These are phyloP conservation scores for Diplodia seriata DNA, from an alignment of 2,329 filamentous ascomycete genomes.

Conservation along the genomic window DNA sequence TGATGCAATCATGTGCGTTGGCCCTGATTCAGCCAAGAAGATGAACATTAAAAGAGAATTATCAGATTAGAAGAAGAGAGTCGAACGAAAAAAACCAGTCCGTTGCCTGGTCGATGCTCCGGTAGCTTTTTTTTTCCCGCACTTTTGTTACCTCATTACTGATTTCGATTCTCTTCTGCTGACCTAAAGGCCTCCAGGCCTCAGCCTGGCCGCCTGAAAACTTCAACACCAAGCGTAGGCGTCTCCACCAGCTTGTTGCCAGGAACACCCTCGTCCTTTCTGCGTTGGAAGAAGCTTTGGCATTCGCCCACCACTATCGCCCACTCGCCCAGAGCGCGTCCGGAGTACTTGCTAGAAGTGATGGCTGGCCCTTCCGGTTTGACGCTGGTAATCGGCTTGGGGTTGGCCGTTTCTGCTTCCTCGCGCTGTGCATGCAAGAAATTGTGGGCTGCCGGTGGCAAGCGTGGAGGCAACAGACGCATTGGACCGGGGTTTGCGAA, in stretches of 20 bases:
- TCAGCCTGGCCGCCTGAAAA: slow-evolving; percentile 59
- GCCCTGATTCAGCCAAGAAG: slow-evolving; percentile 15
- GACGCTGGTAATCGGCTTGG: slow-evolving; percentile 1
- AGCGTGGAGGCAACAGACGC: slow-evolving; percentile 69
- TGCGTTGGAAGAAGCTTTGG: slow-evolving; percentile 80
- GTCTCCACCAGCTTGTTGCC: slow-evolving; percentile 73
- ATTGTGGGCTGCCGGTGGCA: slow-evolving; percentile 74
- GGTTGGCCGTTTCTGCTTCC: slow-evolving; percentile 34
- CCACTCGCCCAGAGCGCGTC: slow-evolving; percentile 81
- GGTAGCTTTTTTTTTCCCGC: not conserved
- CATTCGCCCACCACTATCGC: slow-evolving; percentile 75
- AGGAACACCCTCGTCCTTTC: slow-evolving; percentile 75
- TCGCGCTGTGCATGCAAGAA: slow-evolving; percentile 57
- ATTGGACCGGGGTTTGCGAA: slow-evolving; percentile 66
- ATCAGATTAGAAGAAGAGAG: slow-evolving; percentile 10
- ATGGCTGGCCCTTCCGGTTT: slow-evolving; percentile 49
- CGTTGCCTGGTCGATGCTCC: no score
- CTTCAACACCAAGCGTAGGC: slow-evolving; percentile 68
- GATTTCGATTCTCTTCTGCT: not conserved
- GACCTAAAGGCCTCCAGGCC: not conserved
- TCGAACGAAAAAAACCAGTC: not conserved
- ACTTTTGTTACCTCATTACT: not conserved
- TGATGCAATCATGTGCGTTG: slow-evolving; percentile 27
- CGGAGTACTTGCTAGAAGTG: slow-evolving; percentile 65
- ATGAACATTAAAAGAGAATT: slow-evolving; percentile 2